Evolutionary conservation across 345 rosid species (phyloP).

Genomic region (Melaleuca alternifolia): DNA sequence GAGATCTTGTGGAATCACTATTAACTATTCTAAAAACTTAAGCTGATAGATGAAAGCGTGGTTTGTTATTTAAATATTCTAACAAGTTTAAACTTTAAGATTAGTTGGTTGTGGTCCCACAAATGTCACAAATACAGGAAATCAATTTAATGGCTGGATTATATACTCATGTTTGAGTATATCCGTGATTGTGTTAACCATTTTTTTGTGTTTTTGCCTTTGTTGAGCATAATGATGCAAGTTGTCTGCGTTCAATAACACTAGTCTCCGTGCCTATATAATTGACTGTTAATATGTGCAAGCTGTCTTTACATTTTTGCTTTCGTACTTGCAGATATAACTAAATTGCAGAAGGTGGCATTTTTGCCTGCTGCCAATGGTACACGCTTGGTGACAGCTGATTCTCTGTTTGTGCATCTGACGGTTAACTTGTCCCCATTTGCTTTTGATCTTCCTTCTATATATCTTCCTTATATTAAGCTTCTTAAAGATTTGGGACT

Average conservation of each 20-base stretch:
- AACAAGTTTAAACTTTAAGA: neutral
- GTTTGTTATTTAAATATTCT: no score
- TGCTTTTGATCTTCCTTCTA: constrained; percentile 81
- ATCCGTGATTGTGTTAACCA: neutral
- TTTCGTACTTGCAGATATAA: constrained; percentile 38
- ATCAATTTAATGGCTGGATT: neutral
- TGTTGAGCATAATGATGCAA: neutral
- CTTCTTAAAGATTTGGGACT: constrained; percentile 85
- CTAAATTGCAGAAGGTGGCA: constrained; percentile 63
- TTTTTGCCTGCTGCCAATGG: constrained; percentile 94
- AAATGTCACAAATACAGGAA: neutral
- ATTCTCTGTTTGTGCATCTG: constrained; percentile 68
- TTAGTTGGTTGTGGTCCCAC: neutral
- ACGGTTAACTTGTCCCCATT: constrained; percentile 80
- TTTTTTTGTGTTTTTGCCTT: neutral
- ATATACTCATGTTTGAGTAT: neutral
- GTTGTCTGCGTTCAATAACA: neutral
- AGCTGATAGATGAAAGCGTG: no score
- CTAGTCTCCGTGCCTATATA: neutral
- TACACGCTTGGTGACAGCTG: constrained; percentile 71
- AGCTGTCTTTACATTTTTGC: neutral
- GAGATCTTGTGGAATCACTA: no score
- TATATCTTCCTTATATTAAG: constrained; percentile 67
- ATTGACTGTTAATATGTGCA: neutral
- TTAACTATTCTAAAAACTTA: no score